A percentile compares a stretch with the other conserved stretches of the same genome.
phyloP scores from a whole-genome alignment of 495 filamentous ascomycete species.

The Talaromyces adpressus region DNA sequence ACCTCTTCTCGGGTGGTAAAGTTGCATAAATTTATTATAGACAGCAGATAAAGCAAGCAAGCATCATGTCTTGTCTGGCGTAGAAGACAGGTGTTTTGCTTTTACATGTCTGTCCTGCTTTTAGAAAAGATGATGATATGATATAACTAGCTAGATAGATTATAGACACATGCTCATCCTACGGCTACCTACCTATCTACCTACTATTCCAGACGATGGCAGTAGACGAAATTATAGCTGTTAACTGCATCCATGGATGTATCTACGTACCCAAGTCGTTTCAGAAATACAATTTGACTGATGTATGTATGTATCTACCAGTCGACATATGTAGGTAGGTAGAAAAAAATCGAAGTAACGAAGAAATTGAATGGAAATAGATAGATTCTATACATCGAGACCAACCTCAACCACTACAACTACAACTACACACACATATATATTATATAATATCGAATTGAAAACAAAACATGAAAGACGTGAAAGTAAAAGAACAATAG shows the following conservation, averaged over 20 bases:
- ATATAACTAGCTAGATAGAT: background rate
- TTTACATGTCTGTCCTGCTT: background rate
- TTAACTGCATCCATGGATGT: too few relatives aligned
- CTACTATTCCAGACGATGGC: too few relatives aligned
- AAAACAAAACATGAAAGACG: background rate
- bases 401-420: too few relatives aligned
- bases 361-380: too few relatives aligned
- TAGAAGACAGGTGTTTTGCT: background rate
- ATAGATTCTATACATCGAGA: background rate
- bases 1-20: background rate
- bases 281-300: too few relatives aligned
- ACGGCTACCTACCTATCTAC: too few relatives aligned
- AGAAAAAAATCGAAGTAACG: too few relatives aligned
- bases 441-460: background rate
- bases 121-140: background rate
- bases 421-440: background rate
- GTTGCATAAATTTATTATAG: background rate
- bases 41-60: background rate
- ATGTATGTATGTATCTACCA: too few relatives aligned
- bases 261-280: too few relatives aligned
- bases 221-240: too few relatives aligned
- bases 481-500: background rate
- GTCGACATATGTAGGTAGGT: too few relatives aligned
- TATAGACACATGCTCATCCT: background rate
- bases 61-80: background rate